Conservation (phyloP, 2,329 filamentous ascomycete genomes). For the Eurotiales sp. region DNA sequence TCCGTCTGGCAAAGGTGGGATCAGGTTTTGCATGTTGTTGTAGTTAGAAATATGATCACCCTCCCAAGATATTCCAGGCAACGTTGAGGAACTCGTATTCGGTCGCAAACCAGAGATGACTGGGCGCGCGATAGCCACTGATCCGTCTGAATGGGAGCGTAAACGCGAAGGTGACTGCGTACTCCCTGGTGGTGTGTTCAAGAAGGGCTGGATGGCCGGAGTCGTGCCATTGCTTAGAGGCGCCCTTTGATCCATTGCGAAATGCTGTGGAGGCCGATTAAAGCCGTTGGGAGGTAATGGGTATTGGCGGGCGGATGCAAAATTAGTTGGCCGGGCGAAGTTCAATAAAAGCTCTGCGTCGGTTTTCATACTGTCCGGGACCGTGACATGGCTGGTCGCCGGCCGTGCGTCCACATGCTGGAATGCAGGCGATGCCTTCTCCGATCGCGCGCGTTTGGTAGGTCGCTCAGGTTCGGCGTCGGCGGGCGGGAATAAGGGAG, state of each 20-base stretch:
- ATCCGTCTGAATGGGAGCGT: slow-evolving; percentile 42
- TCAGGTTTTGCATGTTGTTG: slow-evolving; percentile 15
- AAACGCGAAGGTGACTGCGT: slow-evolving; percentile 32
- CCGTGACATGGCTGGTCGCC: slow-evolving; percentile 28
- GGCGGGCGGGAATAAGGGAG: slow-evolving; percentile 28
- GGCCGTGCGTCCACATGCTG: slow-evolving; percentile 24
- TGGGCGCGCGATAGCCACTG: slow-evolving; percentile 35
- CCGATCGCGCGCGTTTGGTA: slow-evolving; percentile 59
- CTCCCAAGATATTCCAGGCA: slow-evolving; percentile 33
- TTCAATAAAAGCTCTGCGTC: slow-evolving; percentile 49
- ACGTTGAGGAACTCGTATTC: slow-evolving; percentile 36
- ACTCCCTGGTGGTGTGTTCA: slow-evolving; percentile 17
- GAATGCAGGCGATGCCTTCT: slow-evolving; percentile 46
- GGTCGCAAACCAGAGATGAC: slow-evolving; percentile 32
- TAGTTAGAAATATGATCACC: slow-evolving; percentile 23
- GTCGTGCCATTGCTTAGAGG: slow-evolving; percentile 22
- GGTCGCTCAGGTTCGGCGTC: slow-evolving; percentile 45
- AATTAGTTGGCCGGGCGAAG: slow-evolving; percentile 39
- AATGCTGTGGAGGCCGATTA: slow-evolving; percentile 26
- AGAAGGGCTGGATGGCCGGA: slow-evolving; percentile 14
- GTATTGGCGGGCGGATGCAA: slow-evolving; percentile 21
- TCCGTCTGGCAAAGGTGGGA: neutral
- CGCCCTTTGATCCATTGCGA: slow-evolving; percentile 21
- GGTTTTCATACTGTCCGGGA: slow-evolving; percentile 41
- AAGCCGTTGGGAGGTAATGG: slow-evolving; percentile 28